Conservation (phyloP, 2,329 filamentous ascomycete species). For the Thelonectria rubi region DNA sequence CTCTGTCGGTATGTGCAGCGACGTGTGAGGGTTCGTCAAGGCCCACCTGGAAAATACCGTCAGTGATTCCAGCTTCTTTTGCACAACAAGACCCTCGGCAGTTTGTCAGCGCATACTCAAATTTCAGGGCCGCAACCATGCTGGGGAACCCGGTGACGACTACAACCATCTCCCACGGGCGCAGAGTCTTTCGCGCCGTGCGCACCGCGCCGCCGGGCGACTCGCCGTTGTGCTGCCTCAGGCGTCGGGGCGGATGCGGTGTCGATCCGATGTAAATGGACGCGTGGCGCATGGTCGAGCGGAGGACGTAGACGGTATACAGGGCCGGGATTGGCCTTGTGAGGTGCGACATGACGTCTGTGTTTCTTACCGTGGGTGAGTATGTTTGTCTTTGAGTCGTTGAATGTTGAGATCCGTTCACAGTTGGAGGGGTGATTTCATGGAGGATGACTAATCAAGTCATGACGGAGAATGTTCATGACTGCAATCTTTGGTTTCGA, state of each 20-base stretch:
- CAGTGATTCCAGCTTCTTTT: neutral
- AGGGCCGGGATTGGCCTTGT: constrained; percentile 79
- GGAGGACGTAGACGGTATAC: constrained; percentile 92
- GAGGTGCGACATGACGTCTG: constrained; percentile 51
- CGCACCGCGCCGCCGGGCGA: constrained; percentile 81
- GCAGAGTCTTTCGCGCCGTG: constrained; percentile 72
- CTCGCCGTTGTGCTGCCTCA: constrained; percentile 91
- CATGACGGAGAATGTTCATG: neutral
- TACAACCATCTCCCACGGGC: constrained; percentile 92
- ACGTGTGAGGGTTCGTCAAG: constrained; percentile 84
- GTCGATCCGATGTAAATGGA: constrained; percentile 92
- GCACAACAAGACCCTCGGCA: too few species aligned
- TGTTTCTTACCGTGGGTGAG: constrained; percentile 1
- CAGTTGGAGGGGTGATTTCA: constrained; percentile 5
- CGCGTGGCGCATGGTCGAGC: constrained; percentile 77
- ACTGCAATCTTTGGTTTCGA: neutral
- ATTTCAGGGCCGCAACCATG: constrained; percentile 87
- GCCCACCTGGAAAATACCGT: constrained; percentile 74
- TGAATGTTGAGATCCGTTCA: constrained; percentile 30
- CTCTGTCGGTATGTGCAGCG: constrained; percentile 76
- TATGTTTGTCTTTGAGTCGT: neutral
- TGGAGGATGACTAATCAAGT: constrained; percentile 18
- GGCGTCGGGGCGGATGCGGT: constrained; percentile 82
- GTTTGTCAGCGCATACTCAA: constrained; percentile 73
- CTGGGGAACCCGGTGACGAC: constrained; percentile 90